Conservation (phyloP, 495 filamentous ascomycete genomes). For the Lepraria neglecta region DNA sequence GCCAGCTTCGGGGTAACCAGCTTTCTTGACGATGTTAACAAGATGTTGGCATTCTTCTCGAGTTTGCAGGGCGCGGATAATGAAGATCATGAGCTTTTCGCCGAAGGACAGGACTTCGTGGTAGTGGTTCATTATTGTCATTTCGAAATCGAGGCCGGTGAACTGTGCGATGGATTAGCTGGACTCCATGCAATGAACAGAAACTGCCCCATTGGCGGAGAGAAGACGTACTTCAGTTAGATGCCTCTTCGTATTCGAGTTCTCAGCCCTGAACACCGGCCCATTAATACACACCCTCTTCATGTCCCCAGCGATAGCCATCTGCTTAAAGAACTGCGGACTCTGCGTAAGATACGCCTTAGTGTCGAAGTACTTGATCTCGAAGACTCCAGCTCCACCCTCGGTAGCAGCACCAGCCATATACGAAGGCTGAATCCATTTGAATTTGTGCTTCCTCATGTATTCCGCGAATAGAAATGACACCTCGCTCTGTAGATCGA, state of each 20-base stretch:
- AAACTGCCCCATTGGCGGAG: not conserved
- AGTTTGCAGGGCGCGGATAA: constrained; percentile 71
- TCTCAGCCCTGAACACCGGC: constrained; percentile 92
- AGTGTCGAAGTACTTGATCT: constrained; percentile 82
- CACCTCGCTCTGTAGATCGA: constrained; percentile 73
- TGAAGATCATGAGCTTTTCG: constrained; percentile 79
- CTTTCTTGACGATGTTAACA: constrained; percentile 59
- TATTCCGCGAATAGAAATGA: constrained; percentile 75
- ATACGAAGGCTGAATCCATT: constrained; percentile 84
- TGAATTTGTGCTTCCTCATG: constrained; percentile 67
- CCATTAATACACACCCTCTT: constrained; percentile 85
- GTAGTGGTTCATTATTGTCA: constrained; percentile 86
- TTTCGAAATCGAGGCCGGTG: constrained; percentile 94
- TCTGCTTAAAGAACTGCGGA: constrained; percentile 95
- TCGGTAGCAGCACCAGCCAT: constrained; percentile 87
- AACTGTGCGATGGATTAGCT: constrained; percentile 44
- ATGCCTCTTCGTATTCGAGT: constrained; percentile 91
- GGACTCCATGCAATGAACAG: too few relatives aligned
- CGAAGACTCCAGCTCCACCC: constrained; percentile 89
- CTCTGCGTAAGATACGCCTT: constrained; percentile 85
- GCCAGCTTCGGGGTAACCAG: constrained; percentile 51
- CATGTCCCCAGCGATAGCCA: constrained; percentile 88
- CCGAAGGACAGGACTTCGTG: constrained; percentile 76
- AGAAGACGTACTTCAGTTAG: constrained; percentile 65
- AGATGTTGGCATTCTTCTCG: constrained; percentile 53